Evolutionary conservation across 2,329 filamentous ascomycete genomes (phyloP).

Genomic region (Hypoxylon sp.): DNA sequence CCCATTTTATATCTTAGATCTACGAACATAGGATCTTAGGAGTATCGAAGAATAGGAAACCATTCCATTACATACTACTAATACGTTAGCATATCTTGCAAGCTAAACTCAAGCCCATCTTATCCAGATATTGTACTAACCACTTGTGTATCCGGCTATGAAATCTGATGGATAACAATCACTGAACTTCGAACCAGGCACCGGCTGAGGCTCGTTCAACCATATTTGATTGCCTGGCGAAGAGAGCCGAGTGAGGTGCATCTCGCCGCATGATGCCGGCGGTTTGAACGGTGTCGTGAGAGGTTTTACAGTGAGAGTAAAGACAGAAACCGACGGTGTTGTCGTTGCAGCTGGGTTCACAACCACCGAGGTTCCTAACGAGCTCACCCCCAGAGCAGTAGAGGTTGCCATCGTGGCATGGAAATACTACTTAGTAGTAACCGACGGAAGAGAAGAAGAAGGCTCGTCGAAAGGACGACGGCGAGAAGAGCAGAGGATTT

Average conservation of each 20-base stretch:
- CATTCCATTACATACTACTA: conserved; percentile 30
- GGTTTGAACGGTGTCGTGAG: conserved; percentile 45
- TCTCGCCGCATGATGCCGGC: conserved; percentile 39
- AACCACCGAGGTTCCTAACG: background rate
- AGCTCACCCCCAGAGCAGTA: conserved; percentile 3
- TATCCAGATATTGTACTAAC: conserved; percentile 24
- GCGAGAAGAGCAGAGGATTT: conserved; percentile 9
- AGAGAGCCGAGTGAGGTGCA: conserved; percentile 41
- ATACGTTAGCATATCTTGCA: conserved; percentile 20
- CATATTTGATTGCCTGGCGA: conserved; percentile 44
- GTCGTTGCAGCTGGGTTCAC: conserved; percentile 9
- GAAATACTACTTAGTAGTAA: background rate
- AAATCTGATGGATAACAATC: conserved; percentile 44
- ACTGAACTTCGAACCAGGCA: conserved; percentile 37
- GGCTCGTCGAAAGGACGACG: background rate
- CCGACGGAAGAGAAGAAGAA: background rate
- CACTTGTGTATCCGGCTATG: conserved; percentile 43
- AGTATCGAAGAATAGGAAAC: background rate
- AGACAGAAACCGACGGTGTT: conserved; percentile 25
- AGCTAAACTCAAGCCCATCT: background rate
- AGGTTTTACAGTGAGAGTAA: conserved; percentile 40
- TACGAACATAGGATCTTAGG: background rate
- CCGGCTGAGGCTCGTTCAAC: conserved; percentile 45
- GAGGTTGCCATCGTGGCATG: conserved; percentile 22
- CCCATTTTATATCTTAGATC: background rate